Conservation (phyloP, 1,139 yeast genomes). For the Hyphopichia buzzinii region DNA sequence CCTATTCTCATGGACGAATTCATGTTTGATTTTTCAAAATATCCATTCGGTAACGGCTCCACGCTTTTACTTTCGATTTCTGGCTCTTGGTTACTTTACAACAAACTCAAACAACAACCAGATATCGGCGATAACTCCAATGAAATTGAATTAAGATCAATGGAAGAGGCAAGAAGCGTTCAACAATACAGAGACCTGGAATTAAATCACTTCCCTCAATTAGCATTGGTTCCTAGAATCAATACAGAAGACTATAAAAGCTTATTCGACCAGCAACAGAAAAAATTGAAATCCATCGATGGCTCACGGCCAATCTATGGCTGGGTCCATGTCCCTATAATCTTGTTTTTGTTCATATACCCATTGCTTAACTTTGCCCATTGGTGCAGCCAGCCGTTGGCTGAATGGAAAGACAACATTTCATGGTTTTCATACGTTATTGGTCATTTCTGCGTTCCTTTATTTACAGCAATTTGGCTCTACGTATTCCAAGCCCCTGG, state of each 20-base stretch:
- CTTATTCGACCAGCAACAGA: constrained; percentile 3
- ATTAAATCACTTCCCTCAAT: neutral
- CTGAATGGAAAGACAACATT: constrained; percentile 43
- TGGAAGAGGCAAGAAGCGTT: neutral
- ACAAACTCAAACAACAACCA: constrained; percentile 1
- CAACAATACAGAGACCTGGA: neutral
- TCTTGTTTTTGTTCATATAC: constrained; percentile 36
- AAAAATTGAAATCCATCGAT: constrained; percentile 6
- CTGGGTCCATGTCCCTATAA: constrained; percentile 26
- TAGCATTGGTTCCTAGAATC: neutral
- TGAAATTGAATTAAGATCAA: neutral
- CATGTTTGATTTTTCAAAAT: constrained; percentile 21
- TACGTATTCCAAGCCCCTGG: constrained; percentile 70
- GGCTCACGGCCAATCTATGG: constrained; percentile 15
- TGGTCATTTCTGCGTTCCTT: constrained; percentile 58
- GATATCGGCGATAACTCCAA: neutral
- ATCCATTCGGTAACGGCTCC: constrained; percentile 12
- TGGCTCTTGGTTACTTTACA: constrained; percentile 8
- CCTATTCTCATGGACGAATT: constrained; percentile 41
- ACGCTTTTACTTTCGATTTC: constrained; percentile 12
- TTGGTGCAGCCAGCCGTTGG: constrained; percentile 28
- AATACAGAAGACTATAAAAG: constrained; percentile 2
- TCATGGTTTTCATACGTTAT: constrained; percentile 65
- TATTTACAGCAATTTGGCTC: constrained; percentile 60
- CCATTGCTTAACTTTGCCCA: constrained; percentile 39